Evolutionary conservation across 1,284 basidiomycete species (phyloP).

Genomic region (Uromyces viciae-fabae): DNA sequence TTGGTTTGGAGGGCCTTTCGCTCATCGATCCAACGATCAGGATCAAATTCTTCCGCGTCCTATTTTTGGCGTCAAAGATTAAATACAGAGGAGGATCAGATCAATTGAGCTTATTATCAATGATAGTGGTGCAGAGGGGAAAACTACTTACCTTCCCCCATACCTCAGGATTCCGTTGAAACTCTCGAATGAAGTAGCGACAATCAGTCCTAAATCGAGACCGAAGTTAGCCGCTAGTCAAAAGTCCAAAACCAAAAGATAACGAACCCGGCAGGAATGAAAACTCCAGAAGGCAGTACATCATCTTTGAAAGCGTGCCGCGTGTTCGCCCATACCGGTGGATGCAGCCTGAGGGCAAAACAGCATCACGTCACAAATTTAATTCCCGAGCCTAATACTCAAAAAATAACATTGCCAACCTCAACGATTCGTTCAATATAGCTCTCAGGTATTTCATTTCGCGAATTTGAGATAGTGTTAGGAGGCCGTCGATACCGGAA

Average conservation of each 20-base stretch:
- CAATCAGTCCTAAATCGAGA: slow-evolving; percentile 59
- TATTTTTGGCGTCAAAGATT: slow-evolving; percentile 51
- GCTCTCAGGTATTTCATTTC: slow-evolving; percentile 61
- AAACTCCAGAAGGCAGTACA: slow-evolving; percentile 52
- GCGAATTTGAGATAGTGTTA: slow-evolving; percentile 7
- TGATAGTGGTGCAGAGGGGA: no score
- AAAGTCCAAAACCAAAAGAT: no score
- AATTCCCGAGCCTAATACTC: not conserved
- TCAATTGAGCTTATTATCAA: not conserved
- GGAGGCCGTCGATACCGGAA: slow-evolving; percentile 57
- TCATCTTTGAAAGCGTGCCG: slow-evolving; percentile 58
- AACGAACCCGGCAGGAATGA: slow-evolving; percentile 40
- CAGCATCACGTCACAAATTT: not conserved
- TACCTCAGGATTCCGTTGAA: slow-evolving; percentile 48
- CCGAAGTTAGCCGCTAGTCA: slow-evolving; percentile 55
- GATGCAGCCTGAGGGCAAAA: slow-evolving; percentile 61
- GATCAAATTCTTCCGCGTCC: slow-evolving; percentile 67
- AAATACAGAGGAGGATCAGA: no score
- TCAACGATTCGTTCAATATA: slow-evolving; percentile 67
- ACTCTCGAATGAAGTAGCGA: slow-evolving; percentile 60
- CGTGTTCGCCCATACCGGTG: slow-evolving; percentile 67
- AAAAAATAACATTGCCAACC: slow-evolving; percentile 13
- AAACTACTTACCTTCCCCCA: slow-evolving; percentile 56
- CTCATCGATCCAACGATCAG: slow-evolving; percentile 59
- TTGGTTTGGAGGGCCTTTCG: slow-evolving; percentile 17